A percentile compares a stretch with the other conserved stretches of the same genome.
Conservation (phyloP, 2,329 filamentous ascomycete genomes). For the Penicillium paneum region DNA sequence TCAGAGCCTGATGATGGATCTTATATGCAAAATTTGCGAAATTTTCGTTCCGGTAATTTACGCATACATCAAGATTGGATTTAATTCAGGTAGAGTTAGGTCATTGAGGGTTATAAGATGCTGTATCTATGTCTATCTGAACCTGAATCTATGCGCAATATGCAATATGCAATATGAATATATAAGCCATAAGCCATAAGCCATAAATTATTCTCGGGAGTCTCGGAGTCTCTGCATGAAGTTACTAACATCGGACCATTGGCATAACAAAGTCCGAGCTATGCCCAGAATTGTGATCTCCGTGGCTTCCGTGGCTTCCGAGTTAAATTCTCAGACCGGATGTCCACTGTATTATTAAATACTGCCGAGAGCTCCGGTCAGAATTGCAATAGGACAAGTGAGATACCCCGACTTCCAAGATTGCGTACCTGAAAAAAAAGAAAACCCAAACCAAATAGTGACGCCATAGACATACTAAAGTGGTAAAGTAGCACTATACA, state of each 20-base stretch:
- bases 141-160: no score
- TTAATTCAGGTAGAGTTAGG: no score
- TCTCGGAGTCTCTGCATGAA: conserved; percentile 1
- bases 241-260: not conserved
- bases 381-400: not conserved
- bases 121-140: not conserved
- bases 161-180: not conserved
- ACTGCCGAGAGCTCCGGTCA: not conserved
- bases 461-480: conserved; percentile 25
- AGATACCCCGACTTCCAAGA: not conserved
- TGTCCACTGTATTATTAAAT: not conserved
- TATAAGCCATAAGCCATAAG: not conserved
- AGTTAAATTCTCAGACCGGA: conserved; percentile 4
- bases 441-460: conserved; percentile 15
- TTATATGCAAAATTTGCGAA: conserved; percentile 15
- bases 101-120: not conserved
- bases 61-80: no score
- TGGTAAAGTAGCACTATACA: no score
- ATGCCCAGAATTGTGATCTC: conserved; percentile 17
- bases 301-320: conserved; percentile 30
- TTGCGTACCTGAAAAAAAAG: not conserved
- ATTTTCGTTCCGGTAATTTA: no score
- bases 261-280: conserved; percentile 8
- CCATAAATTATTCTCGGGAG: not conserved
- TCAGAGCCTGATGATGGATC: conserved; percentile 16